Percentiles rank a stretch among this genome's conserved stretches.
Evolutionary conservation across 345 rosid genomes (phyloP).

Genomic region (Balakata baccata): DNA sequence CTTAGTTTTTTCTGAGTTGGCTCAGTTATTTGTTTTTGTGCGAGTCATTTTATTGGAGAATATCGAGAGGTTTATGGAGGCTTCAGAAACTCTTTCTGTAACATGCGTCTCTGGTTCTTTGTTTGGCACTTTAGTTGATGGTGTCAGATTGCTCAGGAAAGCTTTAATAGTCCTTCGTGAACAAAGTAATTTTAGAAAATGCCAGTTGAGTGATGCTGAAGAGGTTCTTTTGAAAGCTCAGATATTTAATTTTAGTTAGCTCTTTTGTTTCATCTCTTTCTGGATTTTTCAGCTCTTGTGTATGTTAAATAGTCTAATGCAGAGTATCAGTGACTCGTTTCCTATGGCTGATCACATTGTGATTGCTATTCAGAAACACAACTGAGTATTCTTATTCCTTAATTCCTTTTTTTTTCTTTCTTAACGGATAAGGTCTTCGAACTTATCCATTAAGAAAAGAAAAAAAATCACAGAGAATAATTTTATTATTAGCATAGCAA

Average conservation of each 20-base stretch:
- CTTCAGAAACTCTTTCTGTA: conserved; percentile 29
- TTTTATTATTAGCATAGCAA: no score
- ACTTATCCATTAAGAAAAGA: no score
- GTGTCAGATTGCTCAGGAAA: conserved; percentile 53
- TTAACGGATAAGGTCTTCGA: not conserved
- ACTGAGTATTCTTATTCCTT: conserved; percentile 36
- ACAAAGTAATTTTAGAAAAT: conserved; percentile 34
- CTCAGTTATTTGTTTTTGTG: not conserved
- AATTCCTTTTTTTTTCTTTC: no score
- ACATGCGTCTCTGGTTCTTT: conserved; percentile 26
- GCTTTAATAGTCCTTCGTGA: conserved; percentile 40
- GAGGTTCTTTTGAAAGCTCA: conserved; percentile 46
- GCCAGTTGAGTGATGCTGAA: conserved; percentile 50
- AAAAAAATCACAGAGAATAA: no score
- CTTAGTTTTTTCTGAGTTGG: not conserved
- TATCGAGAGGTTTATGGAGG: conserved; percentile 43
- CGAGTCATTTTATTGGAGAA: conserved; percentile 40
- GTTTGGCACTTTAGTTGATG: conserved; percentile 37
- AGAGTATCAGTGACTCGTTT: conserved; percentile 40
- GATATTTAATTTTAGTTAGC: conserved; percentile 25
- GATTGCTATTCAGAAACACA: conserved; percentile 40
- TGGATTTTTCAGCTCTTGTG: conserved; percentile 8
- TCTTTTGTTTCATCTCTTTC: not conserved
- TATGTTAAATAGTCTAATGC: conserved; percentile 17
- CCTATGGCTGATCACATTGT: conserved; percentile 41